These are phyloP conservation scores for Kalaharituber pfeilii DNA, from an alignment of 2,329 filamentous ascomycete species.

Conservation along the genomic window DNA sequence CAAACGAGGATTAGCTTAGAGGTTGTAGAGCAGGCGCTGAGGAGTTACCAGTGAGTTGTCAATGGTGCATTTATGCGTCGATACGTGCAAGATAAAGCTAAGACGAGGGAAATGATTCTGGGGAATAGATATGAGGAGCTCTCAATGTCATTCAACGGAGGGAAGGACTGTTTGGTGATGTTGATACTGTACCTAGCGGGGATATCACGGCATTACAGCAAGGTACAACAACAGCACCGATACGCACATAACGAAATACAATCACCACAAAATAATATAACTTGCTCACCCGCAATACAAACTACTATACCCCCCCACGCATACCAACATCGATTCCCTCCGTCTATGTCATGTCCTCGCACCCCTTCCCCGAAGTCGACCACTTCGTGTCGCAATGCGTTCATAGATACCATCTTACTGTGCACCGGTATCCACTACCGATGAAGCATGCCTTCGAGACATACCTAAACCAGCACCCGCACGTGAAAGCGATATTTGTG, in stretches of 20 bases:
- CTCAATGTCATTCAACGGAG: constrained; percentile 89
- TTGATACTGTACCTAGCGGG: constrained; percentile 64
- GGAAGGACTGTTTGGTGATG: constrained; percentile 91
- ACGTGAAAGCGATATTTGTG: constrained; percentile 64
- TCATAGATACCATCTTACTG: constrained; percentile 52
- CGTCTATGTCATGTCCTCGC: constrained; percentile 71
- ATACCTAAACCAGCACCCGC: constrained; percentile 49
- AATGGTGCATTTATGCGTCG: too few relatives aligned
- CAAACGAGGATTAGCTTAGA: constrained; percentile 56
- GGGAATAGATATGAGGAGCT: constrained; percentile 50
- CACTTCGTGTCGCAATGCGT: constrained; percentile 57
- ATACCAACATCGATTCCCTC: constrained; percentile 44
- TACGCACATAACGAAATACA: not conserved
- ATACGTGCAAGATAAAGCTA: too few relatives aligned
- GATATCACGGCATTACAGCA: not conserved
- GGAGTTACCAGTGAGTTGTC: constrained; percentile 46
- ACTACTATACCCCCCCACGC: constrained; percentile 7
- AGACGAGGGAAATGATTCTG: too few relatives aligned
- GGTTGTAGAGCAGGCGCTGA: constrained; percentile 58
- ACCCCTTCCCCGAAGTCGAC: constrained; percentile 76
- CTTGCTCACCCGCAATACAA: too few relatives aligned
- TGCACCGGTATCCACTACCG: constrained; percentile 55
- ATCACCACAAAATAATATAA: too few relatives aligned
- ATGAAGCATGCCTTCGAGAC: constrained; percentile 67
- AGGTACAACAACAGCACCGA: not conserved